These are phyloP conservation scores for Eimeria necatrix DNA, from an alignment of 169 alveolate genomes.

Conservation along the genomic window DNA sequence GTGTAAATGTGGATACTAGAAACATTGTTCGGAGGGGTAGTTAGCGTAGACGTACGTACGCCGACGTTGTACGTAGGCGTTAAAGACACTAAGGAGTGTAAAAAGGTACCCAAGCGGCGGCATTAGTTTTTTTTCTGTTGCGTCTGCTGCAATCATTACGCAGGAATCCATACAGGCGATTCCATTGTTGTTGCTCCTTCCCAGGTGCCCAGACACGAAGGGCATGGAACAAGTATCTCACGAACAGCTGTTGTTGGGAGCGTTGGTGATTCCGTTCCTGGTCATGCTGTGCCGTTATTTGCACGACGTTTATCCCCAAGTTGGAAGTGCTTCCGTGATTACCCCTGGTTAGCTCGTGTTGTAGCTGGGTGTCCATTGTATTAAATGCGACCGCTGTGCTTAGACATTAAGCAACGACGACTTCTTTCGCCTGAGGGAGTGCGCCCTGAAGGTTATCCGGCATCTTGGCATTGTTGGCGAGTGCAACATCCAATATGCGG, in stretches of 20 bases:
- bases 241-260: not conserved
- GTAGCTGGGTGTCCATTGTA: not conserved
- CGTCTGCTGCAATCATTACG: not conserved
- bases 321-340: no score
- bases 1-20: no score
- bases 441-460: conserved; percentile 90
- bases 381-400: not conserved
- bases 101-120: no score
- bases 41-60: no score
- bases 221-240: not conserved
- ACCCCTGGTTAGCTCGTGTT: no score
- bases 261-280: not conserved
- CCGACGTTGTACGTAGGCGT: no score
- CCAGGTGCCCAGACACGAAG: conserved; percentile 36
- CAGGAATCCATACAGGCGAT: conserved; percentile 94
- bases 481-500: conserved; percentile 94
- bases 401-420: conserved; percentile 93
- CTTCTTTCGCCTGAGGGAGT: conserved; percentile 90
- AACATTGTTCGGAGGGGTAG: no score
- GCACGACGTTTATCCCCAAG: no score
- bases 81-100: no score
- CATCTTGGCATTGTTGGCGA: conserved; percentile 94
- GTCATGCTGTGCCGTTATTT: no score
- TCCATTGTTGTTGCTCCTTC: conserved; percentile 95
- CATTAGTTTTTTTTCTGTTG: not conserved